A percentile compares a stretch with the other conserved stretches of the same genome.
Evolutionary conservation across 192 early-diverging fungal species (phyloP).

Genomic region (Pilaira anomala): DNA sequence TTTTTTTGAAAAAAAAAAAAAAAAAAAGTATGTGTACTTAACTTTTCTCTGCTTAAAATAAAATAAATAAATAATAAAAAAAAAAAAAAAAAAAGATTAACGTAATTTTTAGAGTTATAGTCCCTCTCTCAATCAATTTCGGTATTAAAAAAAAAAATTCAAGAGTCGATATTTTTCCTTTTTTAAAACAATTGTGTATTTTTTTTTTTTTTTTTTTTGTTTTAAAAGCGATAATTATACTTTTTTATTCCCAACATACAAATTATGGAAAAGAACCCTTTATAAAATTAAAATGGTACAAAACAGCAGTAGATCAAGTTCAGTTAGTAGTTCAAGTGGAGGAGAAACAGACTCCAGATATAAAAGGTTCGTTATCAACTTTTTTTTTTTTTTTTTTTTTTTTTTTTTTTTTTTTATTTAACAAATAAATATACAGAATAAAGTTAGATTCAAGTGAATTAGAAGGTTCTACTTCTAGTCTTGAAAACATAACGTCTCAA

Average conservation of each 20-base stretch:
- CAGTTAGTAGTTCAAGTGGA: conserved; percentile 7
- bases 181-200: background rate
- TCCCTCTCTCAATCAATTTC: too few species aligned
- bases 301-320: conserved; percentile 14
- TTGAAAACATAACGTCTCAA: background rate
- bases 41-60: too few species aligned
- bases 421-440: background rate
- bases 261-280: background rate
- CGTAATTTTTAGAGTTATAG: too few species aligned
- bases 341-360: background rate
- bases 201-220: background rate
- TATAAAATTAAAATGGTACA: conserved; percentile 2
- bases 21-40: too few species aligned
- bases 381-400: background rate
- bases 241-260: background rate
- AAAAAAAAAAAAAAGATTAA: too few species aligned
- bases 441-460: background rate
- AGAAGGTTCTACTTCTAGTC: background rate
- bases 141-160: too few species aligned
- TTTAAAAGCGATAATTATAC: too few species aligned
- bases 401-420: background rate
- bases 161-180: background rate
- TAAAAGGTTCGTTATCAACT: background rate
- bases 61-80: too few species aligned
- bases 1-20: background rate